Percentiles rank a stretch among this genome's conserved stretches.
These are phyloP conservation scores for Evernia prunastri DNA, from an alignment of 495 filamentous ascomycete genomes.

Conservation along the genomic window DNA sequence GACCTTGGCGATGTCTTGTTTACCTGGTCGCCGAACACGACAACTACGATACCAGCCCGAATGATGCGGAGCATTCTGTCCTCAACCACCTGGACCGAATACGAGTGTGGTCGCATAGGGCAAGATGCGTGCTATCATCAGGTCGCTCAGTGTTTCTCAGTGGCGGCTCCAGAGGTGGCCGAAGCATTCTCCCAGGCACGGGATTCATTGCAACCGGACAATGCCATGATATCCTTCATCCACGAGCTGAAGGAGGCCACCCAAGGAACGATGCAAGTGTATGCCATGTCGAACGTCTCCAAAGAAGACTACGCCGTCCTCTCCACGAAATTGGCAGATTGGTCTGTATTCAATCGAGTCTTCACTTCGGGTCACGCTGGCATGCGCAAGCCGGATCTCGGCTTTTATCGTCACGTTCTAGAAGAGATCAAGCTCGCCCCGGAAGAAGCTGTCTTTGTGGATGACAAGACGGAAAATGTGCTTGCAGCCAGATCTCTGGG, in stretches of 20 bases:
- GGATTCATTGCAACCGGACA: conserved; percentile 5
- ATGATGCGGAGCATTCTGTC: conserved; percentile 4
- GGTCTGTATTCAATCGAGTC: conserved; percentile 30
- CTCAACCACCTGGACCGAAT: conserved; percentile 6
- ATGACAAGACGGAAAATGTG: conserved; percentile 30
- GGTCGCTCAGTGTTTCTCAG: conserved; percentile 11
- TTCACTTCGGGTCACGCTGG: conserved; percentile 31
- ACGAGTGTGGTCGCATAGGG: conserved; percentile 5
- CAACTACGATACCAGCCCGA: conserved; percentile 1
- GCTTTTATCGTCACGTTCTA: conserved; percentile 30
- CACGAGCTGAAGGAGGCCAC: not conserved
- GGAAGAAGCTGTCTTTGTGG: conserved; percentile 26
- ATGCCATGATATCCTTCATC: conserved; percentile 4
- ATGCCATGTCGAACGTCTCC: conserved; percentile 29
- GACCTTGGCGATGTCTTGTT: conserved; percentile 13
- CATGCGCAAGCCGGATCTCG: conserved; percentile 29
- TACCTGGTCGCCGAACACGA: conserved; percentile 11
- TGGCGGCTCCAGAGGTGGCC: not conserved
- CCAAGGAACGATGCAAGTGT: conserved; percentile 1
- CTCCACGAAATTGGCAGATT: conserved; percentile 21
- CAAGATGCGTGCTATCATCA: conserved; percentile 12
- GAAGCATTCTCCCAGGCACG: conserved; percentile 10
- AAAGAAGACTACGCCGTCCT: conserved; percentile 28
- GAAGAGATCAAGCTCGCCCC: conserved; percentile 18
- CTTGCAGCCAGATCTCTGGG: conserved; percentile 26